Evolutionary conservation across 192 early-diverging fungal genomes (phyloP).

Genomic region (Backusella psychrophila): DNA sequence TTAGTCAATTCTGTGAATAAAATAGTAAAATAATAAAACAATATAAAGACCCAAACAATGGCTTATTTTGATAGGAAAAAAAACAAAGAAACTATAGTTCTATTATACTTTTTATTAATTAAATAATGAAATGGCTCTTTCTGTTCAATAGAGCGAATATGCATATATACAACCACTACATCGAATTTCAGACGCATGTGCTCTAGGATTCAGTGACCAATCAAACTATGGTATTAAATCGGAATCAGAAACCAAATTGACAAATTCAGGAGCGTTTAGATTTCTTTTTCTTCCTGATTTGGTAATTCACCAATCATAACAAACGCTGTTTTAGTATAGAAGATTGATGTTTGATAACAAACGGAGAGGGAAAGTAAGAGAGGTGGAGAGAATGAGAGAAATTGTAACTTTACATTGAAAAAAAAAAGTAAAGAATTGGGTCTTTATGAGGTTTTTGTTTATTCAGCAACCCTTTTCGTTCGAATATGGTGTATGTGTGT

Average conservation of each 20-base stretch:
- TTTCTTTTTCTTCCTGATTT: conserved; percentile 1
- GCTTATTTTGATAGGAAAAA: too few species aligned
- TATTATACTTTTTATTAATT: not conserved
- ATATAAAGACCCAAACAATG: not conserved
- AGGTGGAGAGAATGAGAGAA: not conserved
- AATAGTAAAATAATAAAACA: not conserved
- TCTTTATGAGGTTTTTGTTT: not conserved
- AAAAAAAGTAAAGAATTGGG: too few species aligned
- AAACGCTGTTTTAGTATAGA: not conserved
- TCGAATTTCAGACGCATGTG: not conserved
- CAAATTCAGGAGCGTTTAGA: not conserved
- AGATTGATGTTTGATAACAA: not conserved
- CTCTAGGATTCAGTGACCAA: not conserved
- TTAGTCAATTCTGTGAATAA: not conserved
- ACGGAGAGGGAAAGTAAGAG: not conserved
- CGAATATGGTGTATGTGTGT: not conserved
- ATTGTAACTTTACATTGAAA: not conserved
- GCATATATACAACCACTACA: too few species aligned
- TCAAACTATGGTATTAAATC: not conserved
- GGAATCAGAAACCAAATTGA: not conserved
- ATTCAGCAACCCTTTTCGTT: not conserved
- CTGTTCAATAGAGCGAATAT: too few species aligned
- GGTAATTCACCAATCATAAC: not conserved
- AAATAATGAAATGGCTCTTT: too few species aligned
- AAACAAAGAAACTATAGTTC: too few species aligned